Conservation (phyloP, 208 protist species). For the Crithidia expoeki region DNA sequence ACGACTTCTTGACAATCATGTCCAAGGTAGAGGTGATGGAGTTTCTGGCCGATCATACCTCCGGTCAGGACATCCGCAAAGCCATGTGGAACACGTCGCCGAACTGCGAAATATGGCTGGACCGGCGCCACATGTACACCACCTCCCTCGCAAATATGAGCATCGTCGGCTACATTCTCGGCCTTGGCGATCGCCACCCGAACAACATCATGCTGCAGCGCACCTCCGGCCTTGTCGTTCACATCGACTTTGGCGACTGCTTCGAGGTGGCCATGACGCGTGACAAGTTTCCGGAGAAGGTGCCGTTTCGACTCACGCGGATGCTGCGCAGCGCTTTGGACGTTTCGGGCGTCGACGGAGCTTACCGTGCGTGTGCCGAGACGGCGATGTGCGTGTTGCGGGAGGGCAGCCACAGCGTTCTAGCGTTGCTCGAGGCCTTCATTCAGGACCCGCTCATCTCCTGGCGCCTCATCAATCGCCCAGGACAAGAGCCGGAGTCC, state of each 20-base stretch:
- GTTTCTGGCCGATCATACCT: constrained; percentile 95
- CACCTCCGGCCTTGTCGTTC: constrained; percentile 96
- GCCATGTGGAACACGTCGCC: constrained; percentile 96
- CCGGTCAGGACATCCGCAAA: constrained; percentile 96
- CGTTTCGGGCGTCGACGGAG: constrained; percentile 98
- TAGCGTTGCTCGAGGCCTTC: constrained; percentile 99
- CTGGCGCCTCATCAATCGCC: constrained; percentile 95
- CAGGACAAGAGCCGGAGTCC: constrained; percentile 69
- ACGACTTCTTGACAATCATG: constrained; percentile 84
- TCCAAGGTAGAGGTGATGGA: constrained; percentile 95
- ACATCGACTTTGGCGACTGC: constrained; percentile 99
- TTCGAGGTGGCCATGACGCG: constrained; percentile 99
- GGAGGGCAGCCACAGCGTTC: constrained; percentile 97
- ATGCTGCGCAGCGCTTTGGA: constrained; percentile 99
- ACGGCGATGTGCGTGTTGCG: constrained; percentile 98
- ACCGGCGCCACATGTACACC: constrained; percentile 98
- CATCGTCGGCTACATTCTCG: constrained; percentile 98
- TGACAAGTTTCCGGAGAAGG: constrained; percentile 99
- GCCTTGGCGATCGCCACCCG: constrained; percentile 99
- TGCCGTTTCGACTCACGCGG: constrained; percentile 99
- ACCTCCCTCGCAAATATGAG: constrained; percentile 98
- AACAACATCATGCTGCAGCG: constrained; percentile 99
- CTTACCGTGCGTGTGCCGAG: constrained; percentile 97
- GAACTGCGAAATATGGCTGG: constrained; percentile 98
- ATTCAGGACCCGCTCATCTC: constrained; percentile 99